These are phyloP conservation scores for Globisporangium carolinianum DNA, from an alignment of 352 stramenopile species.

Conservation along the genomic window DNA sequence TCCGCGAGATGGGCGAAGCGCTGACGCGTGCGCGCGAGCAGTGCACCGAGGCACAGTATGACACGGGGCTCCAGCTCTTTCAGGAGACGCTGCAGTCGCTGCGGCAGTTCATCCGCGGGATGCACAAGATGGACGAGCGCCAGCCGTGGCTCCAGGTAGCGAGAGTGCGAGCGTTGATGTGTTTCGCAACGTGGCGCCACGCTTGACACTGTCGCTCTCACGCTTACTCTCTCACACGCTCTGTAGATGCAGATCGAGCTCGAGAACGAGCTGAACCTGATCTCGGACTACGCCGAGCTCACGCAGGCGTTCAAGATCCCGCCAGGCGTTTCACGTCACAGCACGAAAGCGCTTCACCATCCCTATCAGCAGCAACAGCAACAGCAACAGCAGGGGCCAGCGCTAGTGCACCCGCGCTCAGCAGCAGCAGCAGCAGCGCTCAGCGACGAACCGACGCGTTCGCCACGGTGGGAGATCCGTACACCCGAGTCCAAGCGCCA, in stretches of 20 bases:
- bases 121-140: conserved; percentile 69
- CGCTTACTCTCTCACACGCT: too few relatives aligned
- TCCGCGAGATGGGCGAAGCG: conserved; percentile 59
- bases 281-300: conserved; percentile 73
- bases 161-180: too few relatives aligned
- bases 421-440: not conserved
- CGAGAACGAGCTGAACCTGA: conserved; percentile 70
- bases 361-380: conserved; percentile 19
- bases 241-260: conserved; percentile 74
- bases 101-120: conserved; percentile 53
- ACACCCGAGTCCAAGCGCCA: conserved; percentile 25
- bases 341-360: not conserved
- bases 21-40: conserved; percentile 52
- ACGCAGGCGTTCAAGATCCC: conserved; percentile 58
- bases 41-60: conserved; percentile 57
- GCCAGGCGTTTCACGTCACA: conserved; percentile 16
- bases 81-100: conserved; percentile 48
- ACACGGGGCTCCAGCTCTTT: conserved; percentile 54
- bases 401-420: conserved; percentile 8
- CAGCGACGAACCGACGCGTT: conserved; percentile 18
- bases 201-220: not conserved
- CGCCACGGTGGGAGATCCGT: conserved; percentile 51
- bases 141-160: conserved; percentile 71
- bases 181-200: too few relatives aligned
- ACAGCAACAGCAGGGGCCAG: conserved; percentile 17